These are phyloP conservation scores for Mimosa bimucronata DNA, from an alignment of 306 rosid genomes.

Conservation along the genomic window DNA sequence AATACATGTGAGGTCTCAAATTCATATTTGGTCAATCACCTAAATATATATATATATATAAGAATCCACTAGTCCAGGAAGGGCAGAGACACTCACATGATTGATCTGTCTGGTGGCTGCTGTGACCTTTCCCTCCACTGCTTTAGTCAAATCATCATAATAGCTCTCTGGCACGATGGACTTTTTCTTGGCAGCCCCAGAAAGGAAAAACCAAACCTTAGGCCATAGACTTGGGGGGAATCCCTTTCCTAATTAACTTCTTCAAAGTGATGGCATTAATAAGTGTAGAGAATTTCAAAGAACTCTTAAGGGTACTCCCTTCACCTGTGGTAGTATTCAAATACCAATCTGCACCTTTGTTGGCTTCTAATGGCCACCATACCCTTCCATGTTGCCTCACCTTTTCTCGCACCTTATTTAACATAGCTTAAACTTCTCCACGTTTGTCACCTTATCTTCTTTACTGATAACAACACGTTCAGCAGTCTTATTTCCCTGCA, in stretches of 20 bases:
- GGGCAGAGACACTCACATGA: constrained; percentile 63
- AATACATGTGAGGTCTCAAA: too few species aligned
- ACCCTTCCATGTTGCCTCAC: constrained; percentile 92
- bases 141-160: constrained; percentile 79
- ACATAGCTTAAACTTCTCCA: constrained; percentile 60
- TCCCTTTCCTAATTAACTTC: constrained; percentile 86
- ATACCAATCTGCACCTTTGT: too few species aligned
- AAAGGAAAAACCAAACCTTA: constrained; percentile 91
- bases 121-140: constrained; percentile 92
- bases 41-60: not conserved
- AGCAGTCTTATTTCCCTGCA: too few species aligned
- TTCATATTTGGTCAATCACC: too few species aligned
- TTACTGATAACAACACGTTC: constrained; percentile 67
- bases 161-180: constrained; percentile 97
- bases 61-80: not conserved
- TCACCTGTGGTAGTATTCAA: too few species aligned
- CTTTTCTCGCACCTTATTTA: constrained; percentile 96
- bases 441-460: constrained; percentile 45
- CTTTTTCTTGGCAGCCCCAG: constrained; percentile 98
- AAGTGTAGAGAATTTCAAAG: too few species aligned
- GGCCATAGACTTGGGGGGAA: constrained; percentile 93
- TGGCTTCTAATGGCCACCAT: too few species aligned
- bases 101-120: constrained; percentile 97
- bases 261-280: too few species aligned
- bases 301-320: too few species aligned